Percentiles rank a stretch among this genome's conserved stretches.
These are phyloP conservation scores for Metschnikowia reukaufii DNA, from an alignment of 805 yeast species.

Conservation along the genomic window DNA sequence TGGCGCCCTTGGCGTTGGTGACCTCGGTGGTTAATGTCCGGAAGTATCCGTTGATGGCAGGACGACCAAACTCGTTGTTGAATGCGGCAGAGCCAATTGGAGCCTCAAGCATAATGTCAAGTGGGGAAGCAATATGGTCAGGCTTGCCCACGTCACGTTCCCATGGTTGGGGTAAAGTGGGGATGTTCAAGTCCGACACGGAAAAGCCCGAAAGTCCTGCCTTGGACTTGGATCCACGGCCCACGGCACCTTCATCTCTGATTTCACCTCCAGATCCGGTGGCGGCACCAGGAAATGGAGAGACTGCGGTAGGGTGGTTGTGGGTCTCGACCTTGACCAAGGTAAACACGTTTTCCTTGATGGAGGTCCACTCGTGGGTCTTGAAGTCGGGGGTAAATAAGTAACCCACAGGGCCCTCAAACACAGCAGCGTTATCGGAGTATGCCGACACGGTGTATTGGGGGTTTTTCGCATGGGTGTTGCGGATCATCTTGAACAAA, in stretches of 20 bases:
- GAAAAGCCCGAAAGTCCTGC: constrained; percentile 95
- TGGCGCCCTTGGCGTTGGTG: constrained; percentile 55
- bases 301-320: constrained; percentile 98
- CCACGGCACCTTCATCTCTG: constrained; percentile 99
- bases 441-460: constrained; percentile 89
- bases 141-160: constrained; percentile 90
- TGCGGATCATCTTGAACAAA: constrained; percentile 91
- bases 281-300: constrained; percentile 99
- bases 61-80: constrained; percentile 98
- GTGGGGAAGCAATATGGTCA: constrained; percentile 83
- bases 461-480: constrained; percentile 80
- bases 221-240: constrained; percentile 95
- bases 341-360: constrained; percentile 79
- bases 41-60: constrained; percentile 94
- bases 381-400: constrained; percentile 75
- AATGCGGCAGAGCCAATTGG: constrained; percentile 98
- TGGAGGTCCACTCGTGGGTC: constrained; percentile 71
- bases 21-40: constrained; percentile 89
- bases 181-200: constrained; percentile 87
- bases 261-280: constrained; percentile 99
- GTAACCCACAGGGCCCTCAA: constrained; percentile 78
- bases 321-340: constrained; percentile 97
- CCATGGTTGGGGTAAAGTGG: constrained; percentile 90
- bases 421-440: constrained; percentile 96
- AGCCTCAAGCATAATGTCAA: constrained; percentile 95